These are phyloP conservation scores for Botrytis aclada DNA, from an alignment of 2,329 filamentous ascomycete species.

Conservation along the genomic window DNA sequence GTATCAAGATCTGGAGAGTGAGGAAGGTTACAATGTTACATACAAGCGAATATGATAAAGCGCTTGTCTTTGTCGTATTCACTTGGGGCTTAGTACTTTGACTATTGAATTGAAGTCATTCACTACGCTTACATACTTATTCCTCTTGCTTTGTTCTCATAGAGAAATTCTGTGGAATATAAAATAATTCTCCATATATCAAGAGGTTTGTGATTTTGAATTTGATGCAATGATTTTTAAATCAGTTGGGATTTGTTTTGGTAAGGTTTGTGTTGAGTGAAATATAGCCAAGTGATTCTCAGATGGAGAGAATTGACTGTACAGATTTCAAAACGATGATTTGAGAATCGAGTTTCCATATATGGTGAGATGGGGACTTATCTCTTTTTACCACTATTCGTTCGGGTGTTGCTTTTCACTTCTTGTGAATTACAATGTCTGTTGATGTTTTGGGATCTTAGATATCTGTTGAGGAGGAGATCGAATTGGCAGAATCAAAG, in stretches of 20 bases:
- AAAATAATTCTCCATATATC: neutral
- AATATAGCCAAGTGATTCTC: neutral
- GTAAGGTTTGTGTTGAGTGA: neutral
- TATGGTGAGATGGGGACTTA: neutral
- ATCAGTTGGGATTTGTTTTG: neutral
- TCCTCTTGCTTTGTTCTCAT: rapidly evolving
- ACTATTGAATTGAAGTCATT: too few relatives aligned
- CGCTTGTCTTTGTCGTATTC: too few relatives aligned
- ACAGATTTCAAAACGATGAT: too few relatives aligned
- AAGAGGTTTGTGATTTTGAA: neutral
- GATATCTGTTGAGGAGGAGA: neutral
- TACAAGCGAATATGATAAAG: too few relatives aligned
- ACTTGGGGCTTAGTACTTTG: too few relatives aligned
- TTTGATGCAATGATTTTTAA: neutral
- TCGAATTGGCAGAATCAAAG: neutral
- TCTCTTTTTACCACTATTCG: rapidly evolving
- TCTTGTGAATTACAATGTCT: rapidly evolving
- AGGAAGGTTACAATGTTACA: too few relatives aligned
- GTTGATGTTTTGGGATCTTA: neutral
- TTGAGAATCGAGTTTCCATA: neutral
- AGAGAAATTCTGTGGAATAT: rapidly evolving
- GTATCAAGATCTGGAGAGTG: too few relatives aligned
- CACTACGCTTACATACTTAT: too few relatives aligned
- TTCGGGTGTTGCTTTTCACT: neutral
- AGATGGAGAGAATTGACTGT: neutral